Base-by-base conservation (phyloP, 2,329 filamentous ascomycete genomes). In the Aspergillus sp. region DNA sequence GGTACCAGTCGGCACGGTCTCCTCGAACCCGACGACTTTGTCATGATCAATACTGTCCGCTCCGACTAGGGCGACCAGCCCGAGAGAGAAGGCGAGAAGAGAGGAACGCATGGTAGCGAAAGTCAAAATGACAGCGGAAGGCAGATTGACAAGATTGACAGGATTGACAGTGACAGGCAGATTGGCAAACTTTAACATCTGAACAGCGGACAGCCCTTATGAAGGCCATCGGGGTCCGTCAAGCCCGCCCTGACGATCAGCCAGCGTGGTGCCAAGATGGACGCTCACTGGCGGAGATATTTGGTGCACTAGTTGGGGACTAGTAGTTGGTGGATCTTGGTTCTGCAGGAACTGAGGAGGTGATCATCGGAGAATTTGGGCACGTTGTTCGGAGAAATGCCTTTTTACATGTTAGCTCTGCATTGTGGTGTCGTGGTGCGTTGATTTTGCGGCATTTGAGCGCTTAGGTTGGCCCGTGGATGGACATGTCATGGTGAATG, bases 21-120 rank as follows among this genome's bases (percentile, higher is more conserved):
- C 67, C 0, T 78, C 59, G 61, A 87, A 85, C 1, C 82, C 82
- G 7, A 84, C 82, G 29, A 88, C 75, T 0, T 75, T 72, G 70
- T 82, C 74, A 29, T 78, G 77, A 18, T 49, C 67, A 63, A 84
- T 80, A 45, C 75, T 75, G 9, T 72, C 80, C 49, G 82, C 78
- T 11, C 63, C 57, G 9, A 60, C 32, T 12, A 62, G 26, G 7
- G 54, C 32, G 50, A 31, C 50, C 5, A 59, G 60, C 9, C 16
- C 49, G 4, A 66, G 36, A 12, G 53, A 50, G 11, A 58, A 18
- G 3, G 58, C 54, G 26, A 58, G 26, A 36, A 22, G 52, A 6
- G 52, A 54, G 52, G 32, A 49, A n/a, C 5, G 10, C n/a, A 29
- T 54, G n/a, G 22, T 12, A 18, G 3, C 29, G 22, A 32, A 58